A percentile compares a stretch with the other conserved stretches of the same genome.
phyloP scores from a whole-genome alignment of 306 rosid species.

The Malus fusca region DNA sequence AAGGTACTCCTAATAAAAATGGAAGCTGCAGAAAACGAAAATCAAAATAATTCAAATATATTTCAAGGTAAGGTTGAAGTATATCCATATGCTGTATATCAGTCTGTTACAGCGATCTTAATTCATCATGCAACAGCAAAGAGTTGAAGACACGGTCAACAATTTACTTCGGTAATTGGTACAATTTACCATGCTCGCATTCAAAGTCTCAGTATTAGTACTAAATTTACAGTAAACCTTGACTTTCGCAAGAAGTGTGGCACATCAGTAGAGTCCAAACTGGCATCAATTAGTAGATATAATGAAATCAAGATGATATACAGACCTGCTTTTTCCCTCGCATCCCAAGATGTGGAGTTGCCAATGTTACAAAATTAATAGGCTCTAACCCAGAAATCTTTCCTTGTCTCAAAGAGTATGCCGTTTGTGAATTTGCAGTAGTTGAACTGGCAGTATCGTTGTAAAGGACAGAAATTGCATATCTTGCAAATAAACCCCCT shows the following conservation, averaged over 20 bases:
- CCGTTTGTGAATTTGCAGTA: slow-evolving; percentile 23
- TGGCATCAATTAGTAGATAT: not conserved
- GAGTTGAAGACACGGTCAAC: too few relatives aligned
- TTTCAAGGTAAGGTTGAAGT: not conserved
- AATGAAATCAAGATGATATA: slow-evolving; percentile 17
- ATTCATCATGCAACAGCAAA: not conserved
- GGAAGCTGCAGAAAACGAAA: slow-evolving; percentile 63
- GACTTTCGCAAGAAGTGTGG: not conserved
- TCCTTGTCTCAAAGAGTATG: slow-evolving; percentile 42
- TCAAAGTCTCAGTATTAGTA: too few relatives aligned
- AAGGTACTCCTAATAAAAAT: slow-evolving; percentile 68
- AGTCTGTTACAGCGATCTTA: not conserved
- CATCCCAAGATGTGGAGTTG: slow-evolving; percentile 95
- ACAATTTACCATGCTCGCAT: too few relatives aligned
- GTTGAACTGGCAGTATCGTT: slow-evolving; percentile 23
- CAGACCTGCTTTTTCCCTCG: slow-evolving; percentile 88
- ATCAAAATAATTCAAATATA: not conserved
- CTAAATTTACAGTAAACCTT: too few relatives aligned
- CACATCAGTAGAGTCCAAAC: not conserved
- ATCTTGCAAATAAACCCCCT: slow-evolving; percentile 94
- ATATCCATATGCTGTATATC: not conserved
- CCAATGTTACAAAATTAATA: slow-evolving; percentile 81
- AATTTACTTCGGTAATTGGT: too few relatives aligned
- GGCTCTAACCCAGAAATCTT: slow-evolving; percentile 84
- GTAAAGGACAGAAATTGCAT: slow-evolving; percentile 71